Percentiles rank a stretch among this genome's conserved stretches.
These are phyloP conservation scores for Acanthamoeba triangularis DNA, from an alignment of 208 protist genomes.

Conservation along the genomic window DNA sequence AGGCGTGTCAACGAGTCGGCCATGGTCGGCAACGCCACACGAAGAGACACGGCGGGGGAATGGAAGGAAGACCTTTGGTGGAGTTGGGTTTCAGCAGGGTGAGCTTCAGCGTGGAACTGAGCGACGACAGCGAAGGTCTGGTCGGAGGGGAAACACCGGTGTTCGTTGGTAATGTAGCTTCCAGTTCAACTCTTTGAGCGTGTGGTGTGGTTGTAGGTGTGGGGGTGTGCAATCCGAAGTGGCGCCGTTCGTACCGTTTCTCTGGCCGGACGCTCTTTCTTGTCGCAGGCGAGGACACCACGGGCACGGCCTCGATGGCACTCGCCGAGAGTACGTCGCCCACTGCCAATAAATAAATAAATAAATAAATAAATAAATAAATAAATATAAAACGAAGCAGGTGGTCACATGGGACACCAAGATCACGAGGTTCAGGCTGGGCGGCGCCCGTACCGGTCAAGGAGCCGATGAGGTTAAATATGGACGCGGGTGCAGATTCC, in stretches of 20 bases:
- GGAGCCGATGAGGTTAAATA: neutral
- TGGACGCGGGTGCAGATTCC: neutral
- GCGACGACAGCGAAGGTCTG: neutral
- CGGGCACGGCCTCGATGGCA: neutral
- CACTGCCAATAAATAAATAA: neutral
- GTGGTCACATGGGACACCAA: neutral
- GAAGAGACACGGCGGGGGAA: neutral
- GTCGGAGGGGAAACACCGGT: neutral
- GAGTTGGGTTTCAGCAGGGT: constrained; percentile 31
- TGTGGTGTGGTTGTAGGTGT: too few species aligned
- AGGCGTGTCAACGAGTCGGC: neutral
- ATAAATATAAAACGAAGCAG: neutral
- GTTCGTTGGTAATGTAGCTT: too few species aligned
- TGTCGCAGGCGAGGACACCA: neutral
- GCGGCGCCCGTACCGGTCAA: neutral
- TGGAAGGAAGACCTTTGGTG: neutral
- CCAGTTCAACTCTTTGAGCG: too few species aligned
- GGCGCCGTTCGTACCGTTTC: too few species aligned
- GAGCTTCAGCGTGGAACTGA: constrained; percentile 22
- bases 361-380: neutral
- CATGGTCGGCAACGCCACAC: too few species aligned
- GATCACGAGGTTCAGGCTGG: neutral
- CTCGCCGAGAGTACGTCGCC: constrained; percentile 5
- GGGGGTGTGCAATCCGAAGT: neutral
- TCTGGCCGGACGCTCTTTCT: neutral